These are phyloP conservation scores for Aureobasidium sp. DNA, from an alignment of 2,329 filamentous ascomycete genomes.

Conservation along the genomic window DNA sequence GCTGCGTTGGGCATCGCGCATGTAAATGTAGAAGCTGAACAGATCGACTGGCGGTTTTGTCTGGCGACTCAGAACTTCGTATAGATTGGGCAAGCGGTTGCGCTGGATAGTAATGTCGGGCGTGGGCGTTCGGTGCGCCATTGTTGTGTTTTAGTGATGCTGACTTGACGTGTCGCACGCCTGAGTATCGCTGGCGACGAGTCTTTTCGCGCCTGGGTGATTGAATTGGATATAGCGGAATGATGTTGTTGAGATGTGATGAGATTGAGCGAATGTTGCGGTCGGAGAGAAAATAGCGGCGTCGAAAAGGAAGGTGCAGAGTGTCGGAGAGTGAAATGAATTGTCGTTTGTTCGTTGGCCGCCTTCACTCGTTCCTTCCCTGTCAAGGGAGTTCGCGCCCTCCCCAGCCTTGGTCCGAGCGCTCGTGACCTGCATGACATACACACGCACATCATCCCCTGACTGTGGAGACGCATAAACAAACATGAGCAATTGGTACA, in stretches of 20 bases:
- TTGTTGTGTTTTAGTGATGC: constrained; percentile 1
- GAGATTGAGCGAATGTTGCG: not conserved
- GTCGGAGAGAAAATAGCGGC: not conserved
- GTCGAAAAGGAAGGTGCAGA: not conserved
- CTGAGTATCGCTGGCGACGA: not conserved
- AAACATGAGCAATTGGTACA: not conserved
- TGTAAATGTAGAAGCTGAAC: constrained; percentile 99
- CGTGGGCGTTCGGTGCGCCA: constrained; percentile 4
- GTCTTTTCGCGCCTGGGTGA: not conserved
- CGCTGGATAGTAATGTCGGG: constrained; percentile 35
- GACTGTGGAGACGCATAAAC: not conserved
- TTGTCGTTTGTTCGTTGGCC: constrained; percentile 10
- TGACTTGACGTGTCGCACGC: constrained; percentile 7
- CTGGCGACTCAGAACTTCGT: constrained; percentile 87
- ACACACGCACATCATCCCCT: not conserved
- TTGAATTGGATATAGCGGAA: not conserved
- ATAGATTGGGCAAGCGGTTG: constrained; percentile 86
- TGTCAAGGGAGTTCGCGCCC: not conserved
- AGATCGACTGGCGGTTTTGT: constrained; percentile 95
- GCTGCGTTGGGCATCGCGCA: constrained; percentile 95
- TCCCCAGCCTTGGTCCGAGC: not conserved
- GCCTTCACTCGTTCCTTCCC: not conserved
- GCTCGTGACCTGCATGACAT: not conserved
- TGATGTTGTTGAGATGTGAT: not conserved
- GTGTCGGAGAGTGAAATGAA: constrained; percentile 1